Evolutionary conservation across 345 rosid genomes (phyloP).

Genomic region (Carallia pectinifolia): DNA sequence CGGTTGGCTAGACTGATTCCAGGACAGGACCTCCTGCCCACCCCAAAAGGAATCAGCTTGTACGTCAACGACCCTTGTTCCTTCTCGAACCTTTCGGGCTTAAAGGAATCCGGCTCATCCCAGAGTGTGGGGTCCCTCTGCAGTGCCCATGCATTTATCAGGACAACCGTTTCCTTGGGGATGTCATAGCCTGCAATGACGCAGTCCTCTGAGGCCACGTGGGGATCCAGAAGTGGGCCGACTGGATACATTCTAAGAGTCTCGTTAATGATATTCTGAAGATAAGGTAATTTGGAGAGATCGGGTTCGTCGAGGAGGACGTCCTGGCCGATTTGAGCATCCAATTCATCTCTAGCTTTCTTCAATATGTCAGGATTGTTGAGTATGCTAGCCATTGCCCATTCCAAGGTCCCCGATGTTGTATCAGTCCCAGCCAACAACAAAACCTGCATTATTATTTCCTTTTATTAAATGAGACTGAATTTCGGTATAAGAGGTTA

Average conservation of each 20-base stretch:
- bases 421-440: background rate
- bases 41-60: conserved; percentile 3
- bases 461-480: too few species aligned
- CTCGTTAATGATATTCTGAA: background rate
- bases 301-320: background rate
- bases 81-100: background rate
- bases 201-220: background rate
- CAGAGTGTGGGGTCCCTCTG: background rate
- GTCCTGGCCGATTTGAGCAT: background rate
- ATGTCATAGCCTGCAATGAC: background rate
- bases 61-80: background rate
- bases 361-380: background rate
- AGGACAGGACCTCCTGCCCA: conserved; percentile 12
- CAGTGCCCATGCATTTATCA: background rate
- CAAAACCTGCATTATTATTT: background rate
- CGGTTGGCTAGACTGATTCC: background rate
- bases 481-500: too few species aligned
- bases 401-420: conserved; percentile 1
- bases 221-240: background rate
- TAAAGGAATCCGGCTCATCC: background rate
- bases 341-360: background rate
- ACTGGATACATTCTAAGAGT: background rate
- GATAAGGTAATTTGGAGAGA: background rate
- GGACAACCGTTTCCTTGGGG: background rate
- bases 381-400: conserved; percentile 8